Conservation (phyloP, 1,284 basidiomycete species). For the Microbotryomycetes sp. region DNA sequence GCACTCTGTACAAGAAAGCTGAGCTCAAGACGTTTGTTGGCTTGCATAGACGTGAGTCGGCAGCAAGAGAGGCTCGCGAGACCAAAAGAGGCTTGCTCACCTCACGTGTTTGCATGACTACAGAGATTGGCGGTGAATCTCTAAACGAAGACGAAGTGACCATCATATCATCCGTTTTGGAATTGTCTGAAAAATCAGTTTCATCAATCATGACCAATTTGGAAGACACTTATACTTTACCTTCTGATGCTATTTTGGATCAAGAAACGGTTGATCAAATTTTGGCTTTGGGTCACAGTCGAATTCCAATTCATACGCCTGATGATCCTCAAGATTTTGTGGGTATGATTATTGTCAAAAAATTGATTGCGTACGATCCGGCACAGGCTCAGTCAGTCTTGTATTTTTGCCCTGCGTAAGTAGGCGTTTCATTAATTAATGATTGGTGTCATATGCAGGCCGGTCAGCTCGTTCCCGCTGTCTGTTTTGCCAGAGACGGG, state of each 20-base stretch:
- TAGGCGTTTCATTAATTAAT: not conserved
- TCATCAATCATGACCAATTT: conserved; percentile 47
- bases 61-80: conserved; percentile 16
- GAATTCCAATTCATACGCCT: conserved; percentile 83
- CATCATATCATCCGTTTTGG: conserved; percentile 67
- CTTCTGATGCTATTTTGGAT: conserved; percentile 70
- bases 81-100: conserved; percentile 38
- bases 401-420: conserved; percentile 44
- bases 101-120: conserved; percentile 55
- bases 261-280: conserved; percentile 69
- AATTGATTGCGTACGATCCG: conserved; percentile 88
- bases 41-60: conserved; percentile 38
- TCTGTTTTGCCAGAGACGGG: conserved; percentile 81
- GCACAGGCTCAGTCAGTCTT: conserved; percentile 64
- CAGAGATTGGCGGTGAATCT: conserved; percentile 58
- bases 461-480: conserved; percentile 42
- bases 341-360: conserved; percentile 69
- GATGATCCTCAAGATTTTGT: conserved; percentile 68
- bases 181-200: conserved; percentile 47
- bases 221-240: conserved; percentile 71
- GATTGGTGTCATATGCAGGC: conserved; percentile 1
- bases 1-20: conserved; percentile 38
- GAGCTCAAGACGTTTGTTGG: conserved; percentile 63
- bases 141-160: conserved; percentile 65
- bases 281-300: conserved; percentile 66